Evolutionary conservation across 2,329 filamentous ascomycete genomes (phyloP), one percentile per base, ranked within the genome.

Genomic region (Trichoderma sp.): DNA sequence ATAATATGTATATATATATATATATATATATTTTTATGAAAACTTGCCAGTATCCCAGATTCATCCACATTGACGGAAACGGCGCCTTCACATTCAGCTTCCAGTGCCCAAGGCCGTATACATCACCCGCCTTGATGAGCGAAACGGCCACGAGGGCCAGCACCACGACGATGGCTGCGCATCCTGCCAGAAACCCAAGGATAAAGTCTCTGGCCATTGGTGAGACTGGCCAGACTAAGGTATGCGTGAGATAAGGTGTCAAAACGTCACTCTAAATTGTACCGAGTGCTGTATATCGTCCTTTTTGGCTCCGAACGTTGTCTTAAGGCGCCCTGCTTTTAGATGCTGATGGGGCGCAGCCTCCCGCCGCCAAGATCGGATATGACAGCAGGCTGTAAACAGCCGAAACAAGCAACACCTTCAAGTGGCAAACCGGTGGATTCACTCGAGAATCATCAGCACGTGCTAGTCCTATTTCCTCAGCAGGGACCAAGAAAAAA

Each of bases 61-160:
- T 89, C 85, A 89, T 89, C 86, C 87, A 89, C 85, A 88, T 86
- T n/a, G 80, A 81, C 5, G 75, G 73, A 2, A 82, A 77, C 1
- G 83, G 82, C 1, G 84, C 74, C 21, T 80, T 76, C 26, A 86
- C 71, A 72, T 88, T 87, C 59, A 88, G 81, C 70, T 85, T 82
- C 71, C 85, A 87, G 79, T 88, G 86, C 21, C 85, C 83, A 7
- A 88, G 77, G 1, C 83, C 82, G 71, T 88, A 88, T 14, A 77
- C 70, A 60, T 79, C 77, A 32, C 24, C 34, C 11, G 60, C 30
- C 2, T 32, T 34, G 32, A 34, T 55, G 5, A 64, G 30, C 5
- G 49, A 30, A 28, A 54, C 16, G 49, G 49, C 60, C 32, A 14
- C 60, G 21, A 64, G 2, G 16, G 21, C 49, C 10, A 64, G 60